These are phyloP conservation scores for Ambrosiella beaveri DNA, from an alignment of 2,329 filamentous ascomycete genomes.

Conservation along the genomic window DNA sequence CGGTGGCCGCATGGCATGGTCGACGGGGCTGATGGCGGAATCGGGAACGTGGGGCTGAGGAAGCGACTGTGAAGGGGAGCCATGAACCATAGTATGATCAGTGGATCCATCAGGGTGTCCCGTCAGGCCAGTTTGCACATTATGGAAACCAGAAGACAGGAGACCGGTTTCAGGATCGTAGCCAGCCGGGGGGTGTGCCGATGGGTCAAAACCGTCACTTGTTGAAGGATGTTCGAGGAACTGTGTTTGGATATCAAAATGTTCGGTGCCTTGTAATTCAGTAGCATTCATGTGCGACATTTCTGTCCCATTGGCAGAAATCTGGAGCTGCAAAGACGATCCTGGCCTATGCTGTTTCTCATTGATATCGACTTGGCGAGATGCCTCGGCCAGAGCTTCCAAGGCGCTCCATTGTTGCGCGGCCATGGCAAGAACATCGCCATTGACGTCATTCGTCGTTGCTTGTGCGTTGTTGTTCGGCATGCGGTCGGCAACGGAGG, in stretches of 20 bases:
- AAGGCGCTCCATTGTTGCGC: slow-evolving; percentile 59
- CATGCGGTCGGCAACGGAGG: slow-evolving; percentile 7
- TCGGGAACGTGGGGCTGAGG: neutral
- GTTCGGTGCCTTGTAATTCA: slow-evolving; percentile 17
- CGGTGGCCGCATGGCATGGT: neutral
- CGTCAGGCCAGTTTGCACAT: neutral
- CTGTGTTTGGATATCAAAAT: slow-evolving; percentile 40
- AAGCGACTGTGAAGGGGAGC: neutral
- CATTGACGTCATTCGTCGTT: slow-evolving; percentile 12
- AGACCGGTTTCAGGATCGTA: slow-evolving; percentile 25
- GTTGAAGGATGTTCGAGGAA: slow-evolving; percentile 18
- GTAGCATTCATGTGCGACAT: slow-evolving; percentile 6
- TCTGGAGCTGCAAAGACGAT: slow-evolving; percentile 18
- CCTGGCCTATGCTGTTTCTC: slow-evolving; percentile 33
- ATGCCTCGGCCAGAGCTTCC: slow-evolving; percentile 76
- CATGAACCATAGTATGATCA: neutral
- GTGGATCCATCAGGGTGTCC: neutral
- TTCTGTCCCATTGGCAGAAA: neutral
- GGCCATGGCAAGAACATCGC: slow-evolving; percentile 17
- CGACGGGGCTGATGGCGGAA: neutral
- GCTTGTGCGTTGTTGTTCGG: slow-evolving; percentile 1
- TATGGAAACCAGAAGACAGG: slow-evolving; percentile 8
- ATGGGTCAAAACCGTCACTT: slow-evolving; percentile 17
- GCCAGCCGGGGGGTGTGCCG: slow-evolving; percentile 36
- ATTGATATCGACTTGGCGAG: slow-evolving; percentile 55